phyloP scores from a whole-genome alignment of 208 protist genomes.

The Trypanosoma brucei region DNA sequence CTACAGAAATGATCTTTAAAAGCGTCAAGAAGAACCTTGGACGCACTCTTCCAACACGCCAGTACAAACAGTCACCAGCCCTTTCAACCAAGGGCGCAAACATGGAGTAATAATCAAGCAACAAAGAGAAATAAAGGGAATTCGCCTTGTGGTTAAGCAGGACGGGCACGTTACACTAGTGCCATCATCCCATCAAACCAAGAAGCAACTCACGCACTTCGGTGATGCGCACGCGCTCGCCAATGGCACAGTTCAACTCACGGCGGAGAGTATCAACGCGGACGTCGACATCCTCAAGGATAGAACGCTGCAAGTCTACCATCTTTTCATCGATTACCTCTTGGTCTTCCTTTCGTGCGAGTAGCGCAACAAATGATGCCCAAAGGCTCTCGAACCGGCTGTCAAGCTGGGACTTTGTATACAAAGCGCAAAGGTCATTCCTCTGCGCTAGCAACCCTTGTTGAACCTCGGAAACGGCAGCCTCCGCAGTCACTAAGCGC shows the following conservation, averaged over 20 bases:
- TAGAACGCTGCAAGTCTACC: slow-evolving; percentile 31
- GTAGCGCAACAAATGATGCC: slow-evolving; percentile 50
- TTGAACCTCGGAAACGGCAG: not conserved
- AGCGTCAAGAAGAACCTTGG: no score
- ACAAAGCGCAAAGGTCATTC: slow-evolving; percentile 9
- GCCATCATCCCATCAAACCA: not conserved
- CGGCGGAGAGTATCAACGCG: slow-evolving; percentile 29
- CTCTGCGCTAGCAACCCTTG: not conserved
- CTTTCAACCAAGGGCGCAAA: no score
- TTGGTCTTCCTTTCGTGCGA: slow-evolving; percentile 67
- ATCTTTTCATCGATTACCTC: slow-evolving; percentile 53
- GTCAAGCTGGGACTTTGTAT: slow-evolving; percentile 48
- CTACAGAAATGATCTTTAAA: no score
- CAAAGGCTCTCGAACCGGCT: slow-evolving; percentile 72
- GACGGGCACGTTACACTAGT: not conserved
- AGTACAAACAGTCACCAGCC: no score
- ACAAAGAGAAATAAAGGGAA: no score
- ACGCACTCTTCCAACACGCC: no score
- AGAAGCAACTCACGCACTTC: slow-evolving; percentile 54
- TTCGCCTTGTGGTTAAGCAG: no score
- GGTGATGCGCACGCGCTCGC: slow-evolving; percentile 48
- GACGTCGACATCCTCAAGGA: slow-evolving; percentile 39
- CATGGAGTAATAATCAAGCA: no score
- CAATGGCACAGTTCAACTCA: slow-evolving; percentile 37
- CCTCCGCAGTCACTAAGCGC: slow-evolving; percentile 12